Base-by-base conservation (phyloP, 2,329 filamentous ascomycete genomes). In the Xylaria hypoxylon region DNA sequence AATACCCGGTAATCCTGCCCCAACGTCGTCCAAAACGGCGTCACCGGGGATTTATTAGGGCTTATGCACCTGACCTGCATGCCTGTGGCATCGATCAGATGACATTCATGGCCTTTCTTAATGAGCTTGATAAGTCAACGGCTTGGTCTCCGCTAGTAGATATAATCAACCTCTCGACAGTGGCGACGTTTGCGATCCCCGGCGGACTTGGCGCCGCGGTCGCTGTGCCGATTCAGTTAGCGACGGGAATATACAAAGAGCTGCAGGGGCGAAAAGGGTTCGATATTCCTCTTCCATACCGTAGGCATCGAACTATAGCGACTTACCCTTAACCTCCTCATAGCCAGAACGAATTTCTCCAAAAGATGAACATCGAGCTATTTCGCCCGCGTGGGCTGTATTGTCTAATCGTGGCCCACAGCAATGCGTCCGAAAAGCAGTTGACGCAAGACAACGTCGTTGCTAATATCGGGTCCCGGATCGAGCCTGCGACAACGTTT, bases 311-410 rank as follows among this genome's bases (percentile, higher is more conserved):
- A 38, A 38, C 5, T 11, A 38, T 38, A 38, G 13, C 33, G 13
- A 44, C 17, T 35, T 56, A 28, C 22, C 11, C 11, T 1, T 42
- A 15, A 38, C 13, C 11, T 13, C n/a, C 13, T 47, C 15, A 17
- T 62, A 69, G 68, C 4, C 67, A 68, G 40, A 75, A 75, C 24
- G 60, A 52, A 10, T 73, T 67, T 61, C 63, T 75, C 10, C 15
- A 50, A 2, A 72, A 68, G 65, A 71, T 73, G 70, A 74, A 75
- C 42, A 62, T 68, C 2, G 71, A 71, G 26, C 56, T 74, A n/a
- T 75, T 75, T 62, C 65, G 58, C 10, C 73, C 72, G 2, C 72
- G 68, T 1, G 73, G 73, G 4, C 45, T 75, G 13, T 75, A 71
- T 58, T 72, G 68, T 45, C 59, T 73, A 5, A 64, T 75, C 17